A percentile compares a stretch with the other conserved stretches of the same genome.
phyloP scores from a whole-genome alignment of 2,329 filamentous ascomycete species.

The Alternaria incomplexa region DNA sequence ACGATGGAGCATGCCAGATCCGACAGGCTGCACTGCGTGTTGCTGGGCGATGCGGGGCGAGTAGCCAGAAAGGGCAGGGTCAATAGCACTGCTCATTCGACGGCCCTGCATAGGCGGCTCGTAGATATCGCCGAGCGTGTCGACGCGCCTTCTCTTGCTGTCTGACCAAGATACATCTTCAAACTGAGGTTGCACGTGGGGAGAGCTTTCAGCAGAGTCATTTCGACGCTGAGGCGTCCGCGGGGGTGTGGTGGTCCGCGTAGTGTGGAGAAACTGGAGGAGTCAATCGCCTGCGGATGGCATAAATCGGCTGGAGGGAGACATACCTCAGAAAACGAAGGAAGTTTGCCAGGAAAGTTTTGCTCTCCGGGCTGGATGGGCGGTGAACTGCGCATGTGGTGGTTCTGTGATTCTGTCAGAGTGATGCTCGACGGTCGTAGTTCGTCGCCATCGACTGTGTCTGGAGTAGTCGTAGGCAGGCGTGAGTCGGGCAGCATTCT shows the following conservation, averaged over 20 bases:
- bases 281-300: conserved; percentile 12
- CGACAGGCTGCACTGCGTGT: conserved; percentile 3
- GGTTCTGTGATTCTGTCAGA: conserved; percentile 32
- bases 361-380: conserved; percentile 44
- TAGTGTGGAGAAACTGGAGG: conserved; percentile 32
- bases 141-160: conserved; percentile 36
- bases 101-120: conserved; percentile 24
- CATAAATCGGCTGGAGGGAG: background rate
- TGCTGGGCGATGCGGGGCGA: conserved; percentile 16
- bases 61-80: conserved; percentile 28
- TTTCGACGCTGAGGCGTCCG: conserved; percentile 39
- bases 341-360: conserved; percentile 29
- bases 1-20: conserved; percentile 31
- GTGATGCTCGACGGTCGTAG: background rate
- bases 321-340: conserved; percentile 41
- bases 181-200: conserved; percentile 32
- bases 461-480: background rate
- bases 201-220: conserved; percentile 37
- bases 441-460: background rate
- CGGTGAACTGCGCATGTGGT: conserved; percentile 39
- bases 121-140: conserved; percentile 32
- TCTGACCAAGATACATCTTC: conserved; percentile 38
- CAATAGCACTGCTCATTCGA: conserved; percentile 28
- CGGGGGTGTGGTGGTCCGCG: conserved; percentile 41
- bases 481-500: background rate